phyloP scores from a whole-genome alignment of 1,284 basidiomycete species.

The Papiliotrema fonsecae region DNA sequence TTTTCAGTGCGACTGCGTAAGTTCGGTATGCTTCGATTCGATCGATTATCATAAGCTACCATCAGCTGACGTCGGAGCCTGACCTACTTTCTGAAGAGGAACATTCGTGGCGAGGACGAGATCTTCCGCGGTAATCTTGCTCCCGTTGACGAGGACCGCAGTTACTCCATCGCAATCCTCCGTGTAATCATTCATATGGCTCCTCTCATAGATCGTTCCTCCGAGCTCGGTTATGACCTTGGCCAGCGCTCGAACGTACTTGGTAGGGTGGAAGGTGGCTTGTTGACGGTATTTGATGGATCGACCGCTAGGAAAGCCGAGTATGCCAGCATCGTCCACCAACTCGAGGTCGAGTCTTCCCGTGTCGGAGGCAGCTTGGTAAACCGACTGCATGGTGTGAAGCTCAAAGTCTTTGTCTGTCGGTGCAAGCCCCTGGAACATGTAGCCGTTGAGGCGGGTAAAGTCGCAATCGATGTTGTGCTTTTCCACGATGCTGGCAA shows the following conservation, averaged over 20 bases:
- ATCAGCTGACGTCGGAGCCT: not conserved
- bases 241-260: constrained; percentile 17
- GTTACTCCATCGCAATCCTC: constrained; percentile 12
- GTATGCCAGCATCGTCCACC: constrained; percentile 15
- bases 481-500: constrained; percentile 16
- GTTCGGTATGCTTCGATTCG: constrained; percentile 17
- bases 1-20: constrained; percentile 20
- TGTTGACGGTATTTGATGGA: constrained; percentile 16
- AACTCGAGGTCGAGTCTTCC: constrained; percentile 10
- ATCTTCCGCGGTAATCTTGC: constrained; percentile 7
- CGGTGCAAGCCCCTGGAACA: constrained; percentile 18
- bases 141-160: constrained; percentile 8
- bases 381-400: constrained; percentile 13
- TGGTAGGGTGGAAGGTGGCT: constrained; percentile 22
- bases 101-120: constrained; percentile 22
- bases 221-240: constrained; percentile 13
- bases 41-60: constrained; percentile 20
- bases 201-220: constrained; percentile 19
- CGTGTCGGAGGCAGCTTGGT: constrained; percentile 14
- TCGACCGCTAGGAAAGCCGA: constrained; percentile 13
- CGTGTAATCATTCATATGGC: constrained; percentile 10
- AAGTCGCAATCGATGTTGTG: constrained; percentile 23
- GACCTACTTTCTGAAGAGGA: constrained; percentile 16
- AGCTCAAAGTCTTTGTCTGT: constrained; percentile 9
- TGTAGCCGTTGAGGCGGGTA: constrained; percentile 16